Percentiles rank a stretch among this genome's conserved stretches.
phyloP scores from a whole-genome alignment of 2,329 filamentous ascomycete species.

The Alternaria brassicae region DNA sequence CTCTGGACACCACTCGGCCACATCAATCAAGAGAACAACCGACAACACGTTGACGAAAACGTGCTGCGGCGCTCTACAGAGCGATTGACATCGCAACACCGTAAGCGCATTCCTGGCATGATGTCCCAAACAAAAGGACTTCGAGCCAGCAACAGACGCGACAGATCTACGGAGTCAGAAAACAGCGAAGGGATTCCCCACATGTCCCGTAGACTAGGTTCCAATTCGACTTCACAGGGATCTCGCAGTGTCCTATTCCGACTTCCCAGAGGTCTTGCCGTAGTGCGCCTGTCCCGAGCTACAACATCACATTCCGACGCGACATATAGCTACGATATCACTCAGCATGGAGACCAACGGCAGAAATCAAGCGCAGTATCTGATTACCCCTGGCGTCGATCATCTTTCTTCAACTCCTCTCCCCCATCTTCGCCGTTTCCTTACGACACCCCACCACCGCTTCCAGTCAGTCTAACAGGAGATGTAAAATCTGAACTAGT shows the following conservation, averaged over 20 bases:
- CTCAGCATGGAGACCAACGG: slow-evolving; percentile 6
- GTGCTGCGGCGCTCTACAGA: neutral
- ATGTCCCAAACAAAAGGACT: neutral
- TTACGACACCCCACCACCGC: slow-evolving; percentile 18
- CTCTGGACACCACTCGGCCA: slow-evolving; percentile 28
- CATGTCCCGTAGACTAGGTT: neutral
- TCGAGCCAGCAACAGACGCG: neutral
- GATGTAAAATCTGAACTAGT: neutral
- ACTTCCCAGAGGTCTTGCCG: slow-evolving; percentile 32
- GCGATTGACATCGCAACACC: neutral
- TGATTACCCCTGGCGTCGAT: slow-evolving; percentile 11
- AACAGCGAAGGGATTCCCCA: neutral
- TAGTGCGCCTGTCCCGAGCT: slow-evolving; percentile 28
- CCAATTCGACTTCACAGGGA: neutral
- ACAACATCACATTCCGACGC: slow-evolving; percentile 11
- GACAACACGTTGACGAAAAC: neutral
- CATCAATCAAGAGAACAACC: slow-evolving; percentile 4
- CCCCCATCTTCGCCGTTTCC: slow-evolving; percentile 15
- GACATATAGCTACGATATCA: slow-evolving; percentile 4
- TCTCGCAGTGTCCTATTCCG: slow-evolving; percentile 25
- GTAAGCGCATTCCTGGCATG: neutral
- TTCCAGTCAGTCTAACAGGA: slow-evolving; percentile 1
- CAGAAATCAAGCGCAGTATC: slow-evolving; percentile 5
- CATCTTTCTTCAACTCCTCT: slow-evolving; percentile 23
- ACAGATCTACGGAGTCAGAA: neutral